Conservation (phyloP, 2,329 filamentous ascomycete genomes). For the Peltaster fructicola region DNA sequence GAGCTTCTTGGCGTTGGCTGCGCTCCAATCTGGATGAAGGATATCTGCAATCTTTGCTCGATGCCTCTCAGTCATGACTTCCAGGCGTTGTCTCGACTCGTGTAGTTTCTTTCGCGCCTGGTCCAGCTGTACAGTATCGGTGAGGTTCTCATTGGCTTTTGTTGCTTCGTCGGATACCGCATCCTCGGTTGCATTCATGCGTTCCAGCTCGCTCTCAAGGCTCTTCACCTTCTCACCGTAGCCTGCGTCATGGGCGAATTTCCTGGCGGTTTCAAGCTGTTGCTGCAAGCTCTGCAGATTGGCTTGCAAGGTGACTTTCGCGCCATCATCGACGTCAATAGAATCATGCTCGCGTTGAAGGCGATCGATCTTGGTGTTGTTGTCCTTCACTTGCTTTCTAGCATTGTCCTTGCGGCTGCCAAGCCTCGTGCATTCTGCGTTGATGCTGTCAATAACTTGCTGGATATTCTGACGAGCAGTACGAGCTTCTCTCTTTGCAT, state of each 20-base stretch:
- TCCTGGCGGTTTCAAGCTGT: slow-evolving; percentile 42
- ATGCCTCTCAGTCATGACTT: slow-evolving; percentile 63
- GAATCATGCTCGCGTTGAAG: slow-evolving; percentile 52
- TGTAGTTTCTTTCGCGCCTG: slow-evolving; percentile 64
- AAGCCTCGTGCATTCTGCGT: slow-evolving; percentile 53
- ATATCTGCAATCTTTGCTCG: slow-evolving; percentile 48
- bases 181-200: slow-evolving; percentile 54
- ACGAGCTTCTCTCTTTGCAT: slow-evolving; percentile 53
- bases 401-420: slow-evolving; percentile 58
- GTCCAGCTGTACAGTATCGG: slow-evolving; percentile 69
- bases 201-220: slow-evolving; percentile 46
- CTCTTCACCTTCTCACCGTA: slow-evolving; percentile 56
- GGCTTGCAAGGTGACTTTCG: slow-evolving; percentile 57
- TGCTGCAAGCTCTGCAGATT: slow-evolving; percentile 52
- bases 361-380: slow-evolving; percentile 50
- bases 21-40: slow-evolving; percentile 49
- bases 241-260: slow-evolving; percentile 43
- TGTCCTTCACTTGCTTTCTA: slow-evolving; percentile 51
- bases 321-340: slow-evolving; percentile 76
- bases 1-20: slow-evolving; percentile 49
- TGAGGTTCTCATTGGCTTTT: slow-evolving; percentile 63
- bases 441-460: slow-evolving; percentile 51
- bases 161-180: slow-evolving; percentile 64
- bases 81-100: slow-evolving; percentile 54
- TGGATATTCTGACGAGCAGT: slow-evolving; percentile 61